Evolutionary conservation across 2,329 filamentous ascomycete genomes (phyloP).

Genomic region (Lasiodiplodia citricola): DNA sequence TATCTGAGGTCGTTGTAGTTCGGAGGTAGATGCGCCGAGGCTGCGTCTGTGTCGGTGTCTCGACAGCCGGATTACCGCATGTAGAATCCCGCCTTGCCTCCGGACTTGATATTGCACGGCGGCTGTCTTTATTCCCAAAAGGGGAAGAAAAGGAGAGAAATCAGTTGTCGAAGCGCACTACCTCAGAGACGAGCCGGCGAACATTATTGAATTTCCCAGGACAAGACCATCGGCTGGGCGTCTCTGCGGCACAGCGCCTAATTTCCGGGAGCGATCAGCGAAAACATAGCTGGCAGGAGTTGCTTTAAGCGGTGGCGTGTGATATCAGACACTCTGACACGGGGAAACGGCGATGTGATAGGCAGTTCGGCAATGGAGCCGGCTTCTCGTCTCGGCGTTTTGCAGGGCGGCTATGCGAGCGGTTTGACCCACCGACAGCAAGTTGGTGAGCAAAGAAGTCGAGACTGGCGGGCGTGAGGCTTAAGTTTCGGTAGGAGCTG

Average conservation of each 20-base stretch:
- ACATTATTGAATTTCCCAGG: too few relatives aligned
- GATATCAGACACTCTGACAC: too few relatives aligned
- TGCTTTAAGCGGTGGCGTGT: too few relatives aligned
- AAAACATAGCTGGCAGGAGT: too few relatives aligned
- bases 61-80: not conserved
- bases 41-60: not conserved
- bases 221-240: too few relatives aligned
- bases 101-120: too few relatives aligned
- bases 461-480: not conserved
- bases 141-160: too few relatives aligned
- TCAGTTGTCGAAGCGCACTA: too few relatives aligned
- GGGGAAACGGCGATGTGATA: not conserved
- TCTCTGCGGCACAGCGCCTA: too few relatives aligned
- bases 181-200: too few relatives aligned
- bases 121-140: too few relatives aligned
- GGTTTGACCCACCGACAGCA: constrained; percentile 11
- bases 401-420: not conserved
- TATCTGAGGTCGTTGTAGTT: not conserved
- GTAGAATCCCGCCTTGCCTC: not conserved
- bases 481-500: not conserved
- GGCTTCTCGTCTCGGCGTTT: not conserved
- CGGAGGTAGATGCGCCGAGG: not conserved
- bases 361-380: not conserved
- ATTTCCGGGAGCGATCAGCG: too few relatives aligned
- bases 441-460: not conserved